phyloP scores from a whole-genome alignment of 2,329 filamentous ascomycete species.

The Rhexocercosporidium sp. region DNA sequence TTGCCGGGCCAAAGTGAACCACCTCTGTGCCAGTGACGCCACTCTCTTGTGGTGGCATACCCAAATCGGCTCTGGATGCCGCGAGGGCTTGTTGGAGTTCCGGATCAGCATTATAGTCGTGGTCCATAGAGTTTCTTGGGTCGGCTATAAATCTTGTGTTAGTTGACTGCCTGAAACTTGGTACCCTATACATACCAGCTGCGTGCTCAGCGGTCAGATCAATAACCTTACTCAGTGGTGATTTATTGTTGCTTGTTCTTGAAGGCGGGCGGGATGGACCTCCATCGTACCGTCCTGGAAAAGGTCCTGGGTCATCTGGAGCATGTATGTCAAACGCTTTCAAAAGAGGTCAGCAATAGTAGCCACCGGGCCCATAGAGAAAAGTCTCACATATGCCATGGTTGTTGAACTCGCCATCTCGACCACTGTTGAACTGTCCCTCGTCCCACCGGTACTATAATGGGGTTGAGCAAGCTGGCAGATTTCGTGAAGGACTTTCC shows the following conservation, averaged over 20 bases:
- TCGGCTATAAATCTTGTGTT: constrained; percentile 42
- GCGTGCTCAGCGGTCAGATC: constrained; percentile 52
- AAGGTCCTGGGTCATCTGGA: constrained; percentile 51
- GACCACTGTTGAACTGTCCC: constrained; percentile 54
- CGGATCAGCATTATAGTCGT: constrained; percentile 49
- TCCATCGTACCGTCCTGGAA: constrained; percentile 45
- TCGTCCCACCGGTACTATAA: constrained; percentile 62
- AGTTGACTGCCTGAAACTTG: constrained; percentile 9
- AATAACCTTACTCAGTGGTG: constrained; percentile 58
- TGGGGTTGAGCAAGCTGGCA: constrained; percentile 16
- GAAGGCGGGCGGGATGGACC: constrained; percentile 64
- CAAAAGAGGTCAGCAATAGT: constrained; percentile 8
- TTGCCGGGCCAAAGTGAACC: constrained; percentile 65
- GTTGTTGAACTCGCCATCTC: constrained; percentile 54
- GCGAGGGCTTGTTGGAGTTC: constrained; percentile 62
- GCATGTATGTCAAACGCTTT: constrained; percentile 63
- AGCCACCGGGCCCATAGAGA: background rate
- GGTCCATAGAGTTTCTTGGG: constrained; percentile 38
- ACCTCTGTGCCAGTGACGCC: constrained; percentile 50
- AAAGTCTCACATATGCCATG: constrained; percentile 52
- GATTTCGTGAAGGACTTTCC: constrained; percentile 3
- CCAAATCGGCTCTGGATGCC: constrained; percentile 59
- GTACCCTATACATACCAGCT: constrained; percentile 46
- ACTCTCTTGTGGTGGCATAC: constrained; percentile 54
- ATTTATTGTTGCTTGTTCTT: constrained; percentile 58